Evolutionary conservation across 2,329 filamentous ascomycete genomes (phyloP), one percentile per base, ranked within the genome.

Genomic region (Davidsoniella virescens): DNA sequence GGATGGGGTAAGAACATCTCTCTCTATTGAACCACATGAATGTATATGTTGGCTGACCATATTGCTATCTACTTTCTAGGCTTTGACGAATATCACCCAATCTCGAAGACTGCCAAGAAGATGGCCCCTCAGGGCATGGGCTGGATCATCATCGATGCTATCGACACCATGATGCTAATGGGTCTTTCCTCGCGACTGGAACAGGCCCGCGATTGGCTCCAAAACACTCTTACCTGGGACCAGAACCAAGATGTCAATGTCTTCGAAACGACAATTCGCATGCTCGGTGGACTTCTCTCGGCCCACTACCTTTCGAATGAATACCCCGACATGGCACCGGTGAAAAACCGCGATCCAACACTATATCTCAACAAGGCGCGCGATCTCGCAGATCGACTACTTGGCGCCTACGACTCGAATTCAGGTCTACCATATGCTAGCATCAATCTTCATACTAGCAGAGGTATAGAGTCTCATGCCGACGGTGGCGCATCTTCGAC

Each of bases 161-260:
- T 98, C 55, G 92, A 98, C 64, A 98, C 92, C 1, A 76, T 96
- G 73, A 98, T 98, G 69, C 71, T 98, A 54, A 98, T 98, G 92
- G 96, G 96, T 63, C 72, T 94, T 56, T 96, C 90, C 12, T 83
- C 79, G 29, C 80, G 88, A 54, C 73, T 98, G 38, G 74, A 80
- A 37, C 80, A 93, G 60, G 90, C 92, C 25, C 75, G 90, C 51
- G 77, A 94, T 61, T 98, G 92, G 92, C 78, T 98, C 44, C 73
- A 84, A 1, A 81, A 78, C 4, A 80, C 80, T 6, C 66, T 96
- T 55, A 81, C 80, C 9, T 96, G 93, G 67, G 81, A 95, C 54
- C 87, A 94, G 64, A 75, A 95, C 59, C 87, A 95, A 63, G 87
- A 95, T 62, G 90, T 98, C 51, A 96, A 87, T 64, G 95, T 87